phyloP scores from a whole-genome alignment of 805 yeast genomes.

The Hemisphaericaspora nanyangensis region DNA sequence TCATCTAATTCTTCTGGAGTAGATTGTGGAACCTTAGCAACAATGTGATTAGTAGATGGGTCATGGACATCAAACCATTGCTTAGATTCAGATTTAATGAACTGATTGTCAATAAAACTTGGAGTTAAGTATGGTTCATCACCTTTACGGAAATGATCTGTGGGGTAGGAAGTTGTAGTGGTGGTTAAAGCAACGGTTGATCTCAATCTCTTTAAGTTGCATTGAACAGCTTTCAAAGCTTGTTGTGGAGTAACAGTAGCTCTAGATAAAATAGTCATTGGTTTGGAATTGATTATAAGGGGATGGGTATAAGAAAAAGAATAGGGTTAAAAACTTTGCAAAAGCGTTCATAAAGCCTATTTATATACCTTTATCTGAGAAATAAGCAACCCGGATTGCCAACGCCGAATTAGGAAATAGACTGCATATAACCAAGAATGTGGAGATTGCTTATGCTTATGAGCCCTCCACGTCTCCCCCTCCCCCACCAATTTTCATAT shows the following conservation, averaged over 20 bases:
- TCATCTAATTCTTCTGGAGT: conserved; percentile 61
- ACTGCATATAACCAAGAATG: not conserved
- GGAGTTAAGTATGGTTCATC: conserved; percentile 50
- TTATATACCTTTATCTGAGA: not conserved
- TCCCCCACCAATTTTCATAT: not conserved
- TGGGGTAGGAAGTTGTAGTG: conserved; percentile 37
- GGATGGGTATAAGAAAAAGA: not conserved
- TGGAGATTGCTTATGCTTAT: not conserved
- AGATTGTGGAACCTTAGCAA: conserved; percentile 68
- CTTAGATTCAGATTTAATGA: conserved; percentile 45
- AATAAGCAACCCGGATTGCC: not conserved
- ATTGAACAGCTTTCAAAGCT: not conserved
- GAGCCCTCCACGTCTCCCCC: not conserved
- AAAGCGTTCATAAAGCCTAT: not conserved
- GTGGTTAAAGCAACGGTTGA: conserved; percentile 23
- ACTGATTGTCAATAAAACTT: conserved; percentile 47
- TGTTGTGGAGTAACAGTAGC: too few species aligned
- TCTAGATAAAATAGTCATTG: too few species aligned
- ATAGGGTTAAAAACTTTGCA: not conserved
- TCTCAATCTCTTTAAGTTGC: conserved; percentile 6
- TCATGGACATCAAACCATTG: conserved; percentile 69
- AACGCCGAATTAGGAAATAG: not conserved
- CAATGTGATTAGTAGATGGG: conserved; percentile 68
- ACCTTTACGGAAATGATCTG: conserved; percentile 29
- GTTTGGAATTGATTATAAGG: too few species aligned